Conservation (phyloP, 1,284 basidiomycete genomes). For the Schizophyllum commune region DNA sequence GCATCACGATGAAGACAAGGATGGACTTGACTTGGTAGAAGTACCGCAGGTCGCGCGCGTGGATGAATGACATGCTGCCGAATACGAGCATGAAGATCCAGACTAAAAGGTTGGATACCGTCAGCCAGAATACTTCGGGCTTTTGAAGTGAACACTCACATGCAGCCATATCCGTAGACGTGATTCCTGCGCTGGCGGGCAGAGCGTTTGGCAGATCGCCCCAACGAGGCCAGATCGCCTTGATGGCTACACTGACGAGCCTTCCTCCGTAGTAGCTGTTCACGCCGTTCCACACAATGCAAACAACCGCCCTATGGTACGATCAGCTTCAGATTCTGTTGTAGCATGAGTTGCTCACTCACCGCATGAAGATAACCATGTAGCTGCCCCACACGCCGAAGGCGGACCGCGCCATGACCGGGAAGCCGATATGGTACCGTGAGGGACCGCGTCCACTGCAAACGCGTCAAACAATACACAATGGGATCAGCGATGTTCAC, state of each 20-base stretch:
- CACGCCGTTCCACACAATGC: slow-evolving; percentile 16
- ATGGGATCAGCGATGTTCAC: background rate
- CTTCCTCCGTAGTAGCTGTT: slow-evolving; percentile 9
- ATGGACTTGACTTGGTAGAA: slow-evolving; percentile 13
- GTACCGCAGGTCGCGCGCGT: slow-evolving; percentile 12
- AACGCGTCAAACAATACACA: background rate
- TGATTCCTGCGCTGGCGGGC: slow-evolving; percentile 14
- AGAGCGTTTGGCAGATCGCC: slow-evolving; percentile 15
- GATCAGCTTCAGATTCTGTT: background rate
- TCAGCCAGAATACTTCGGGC: no score
- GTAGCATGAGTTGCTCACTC: background rate
- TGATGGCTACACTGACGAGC: slow-evolving; percentile 11
- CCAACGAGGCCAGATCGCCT: slow-evolving; percentile 17
- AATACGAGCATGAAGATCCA: slow-evolving; percentile 1
- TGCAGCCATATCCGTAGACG: slow-evolving; percentile 13
- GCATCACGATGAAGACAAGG: slow-evolving; percentile 3
- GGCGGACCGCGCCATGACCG: slow-evolving; percentile 8
- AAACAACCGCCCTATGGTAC: slow-evolving; percentile 7
- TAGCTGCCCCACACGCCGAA: slow-evolving; percentile 18
- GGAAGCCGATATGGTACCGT: slow-evolving; percentile 10
- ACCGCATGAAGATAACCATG: slow-evolving; percentile 17
- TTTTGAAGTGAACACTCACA: no score
- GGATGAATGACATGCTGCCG: slow-evolving; percentile 10
- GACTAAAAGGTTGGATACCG: no score
- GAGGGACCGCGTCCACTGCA: background rate